phyloP scores from a whole-genome alignment of 2,329 filamentous ascomycete genomes.

The Colletotrichum sp. region DNA sequence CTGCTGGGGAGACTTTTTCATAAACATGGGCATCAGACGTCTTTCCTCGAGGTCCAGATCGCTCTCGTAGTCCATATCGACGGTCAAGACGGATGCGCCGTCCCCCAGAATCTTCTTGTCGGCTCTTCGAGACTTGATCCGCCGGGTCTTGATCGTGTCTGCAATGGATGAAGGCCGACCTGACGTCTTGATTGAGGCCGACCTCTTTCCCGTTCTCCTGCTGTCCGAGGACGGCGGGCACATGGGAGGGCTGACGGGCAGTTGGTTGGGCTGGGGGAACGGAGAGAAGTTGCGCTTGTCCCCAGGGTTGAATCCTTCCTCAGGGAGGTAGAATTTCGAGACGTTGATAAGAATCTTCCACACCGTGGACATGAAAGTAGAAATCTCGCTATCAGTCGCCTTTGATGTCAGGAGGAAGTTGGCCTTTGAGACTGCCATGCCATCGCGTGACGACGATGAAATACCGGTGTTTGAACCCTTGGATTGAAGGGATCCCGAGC shows the following conservation, averaged over 20 bases:
- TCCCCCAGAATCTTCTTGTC: constrained; percentile 24
- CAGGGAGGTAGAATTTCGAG: constrained; percentile 50
- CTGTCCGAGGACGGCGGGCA: constrained; percentile 7
- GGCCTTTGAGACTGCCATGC: constrained; percentile 50
- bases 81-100: constrained; percentile 35
- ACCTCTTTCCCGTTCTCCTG: not conserved
- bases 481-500: constrained; percentile 1
- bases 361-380: constrained; percentile 57
- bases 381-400: constrained; percentile 59
- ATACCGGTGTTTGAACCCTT: not conserved
- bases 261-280: constrained; percentile 26
- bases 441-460: constrained; percentile 15
- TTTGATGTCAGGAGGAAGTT: constrained; percentile 62
- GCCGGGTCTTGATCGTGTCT: constrained; percentile 38
- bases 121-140: constrained; percentile 28
- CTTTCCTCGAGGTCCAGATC: constrained; percentile 54
- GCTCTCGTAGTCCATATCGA: constrained; percentile 42
- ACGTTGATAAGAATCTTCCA: constrained; percentile 52
- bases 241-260: constrained; percentile 6
- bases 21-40: constrained; percentile 56
- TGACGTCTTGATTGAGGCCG: constrained; percentile 14
- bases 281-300: constrained; percentile 30
- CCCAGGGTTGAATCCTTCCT: constrained; percentile 29
- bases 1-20: constrained; percentile 32
- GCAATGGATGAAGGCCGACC: constrained; percentile 34